Conservation (phyloP, 371 early-diverging fungal genomes). For the Capillidium heterosporum region DNA sequence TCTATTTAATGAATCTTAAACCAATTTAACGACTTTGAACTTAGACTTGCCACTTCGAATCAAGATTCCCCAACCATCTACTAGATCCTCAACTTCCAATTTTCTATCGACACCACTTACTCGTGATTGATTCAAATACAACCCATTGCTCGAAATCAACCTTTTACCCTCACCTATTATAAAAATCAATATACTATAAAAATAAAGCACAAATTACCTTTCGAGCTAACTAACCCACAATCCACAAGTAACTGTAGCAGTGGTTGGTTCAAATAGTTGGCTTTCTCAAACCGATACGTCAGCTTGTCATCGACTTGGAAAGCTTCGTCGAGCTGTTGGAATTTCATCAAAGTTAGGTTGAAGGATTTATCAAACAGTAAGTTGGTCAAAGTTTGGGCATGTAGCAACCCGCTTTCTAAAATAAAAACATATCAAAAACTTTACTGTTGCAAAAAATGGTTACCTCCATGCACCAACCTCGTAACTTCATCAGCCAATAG, state of each 20-base stretch:
- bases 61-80: constrained; percentile 26
- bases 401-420: constrained; percentile 27
- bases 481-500: constrained; percentile 68
- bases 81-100: background rate
- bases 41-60: constrained; percentile 39
- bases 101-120: constrained; percentile 15
- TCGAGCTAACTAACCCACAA: background rate
- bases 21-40: constrained; percentile 14
- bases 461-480: constrained; percentile 75
- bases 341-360: constrained; percentile 12
- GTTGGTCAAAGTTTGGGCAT: background rate
- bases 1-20: too few relatives aligned
- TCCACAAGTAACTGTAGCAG: background rate
- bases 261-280: background rate
- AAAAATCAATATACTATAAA: background rate
- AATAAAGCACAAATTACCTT: background rate
- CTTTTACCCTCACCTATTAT: constrained; percentile 47
- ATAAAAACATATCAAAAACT: background rate
- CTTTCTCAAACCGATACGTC: constrained; percentile 43
- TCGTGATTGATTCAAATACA: constrained; percentile 50
- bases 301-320: constrained; percentile 34
- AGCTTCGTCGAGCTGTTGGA: constrained; percentile 31
- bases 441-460: constrained; percentile 6
- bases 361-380: background rate
- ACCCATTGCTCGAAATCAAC: constrained; percentile 47